A percentile compares a stretch with the other conserved stretches of the same genome.
Evolutionary conservation across 768 basidiomycete genomes (phyloP).

Genomic region (Rhodotorula kratochvilovae): DNA sequence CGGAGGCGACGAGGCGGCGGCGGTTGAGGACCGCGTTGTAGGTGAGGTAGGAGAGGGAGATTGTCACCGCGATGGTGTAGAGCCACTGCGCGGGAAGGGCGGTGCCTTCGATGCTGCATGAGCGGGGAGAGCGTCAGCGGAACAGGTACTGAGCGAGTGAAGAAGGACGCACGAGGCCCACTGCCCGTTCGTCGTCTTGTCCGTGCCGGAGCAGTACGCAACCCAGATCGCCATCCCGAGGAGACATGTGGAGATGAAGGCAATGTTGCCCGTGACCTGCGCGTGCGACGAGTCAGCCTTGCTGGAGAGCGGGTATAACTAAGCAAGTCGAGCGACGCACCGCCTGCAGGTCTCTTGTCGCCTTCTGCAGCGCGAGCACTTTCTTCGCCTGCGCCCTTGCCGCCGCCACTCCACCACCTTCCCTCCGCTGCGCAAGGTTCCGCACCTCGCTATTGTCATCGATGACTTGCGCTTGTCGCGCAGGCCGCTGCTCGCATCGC

Average conservation of each 20-base stretch:
- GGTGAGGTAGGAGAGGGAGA: neutral
- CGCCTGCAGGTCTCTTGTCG: neutral
- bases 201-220: neutral
- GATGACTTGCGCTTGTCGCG: neutral
- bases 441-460: neutral
- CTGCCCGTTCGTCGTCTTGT: neutral
- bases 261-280: neutral
- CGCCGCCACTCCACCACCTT: neutral
- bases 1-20: too few species aligned
- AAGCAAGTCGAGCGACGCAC: neutral
- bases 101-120: neutral
- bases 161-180: neutral
- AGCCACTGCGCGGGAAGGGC: neutral
- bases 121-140: neutral
- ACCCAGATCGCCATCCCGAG: neutral
- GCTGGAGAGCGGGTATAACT: too few species aligned
- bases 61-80: neutral
- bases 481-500: neutral
- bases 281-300: neutral
- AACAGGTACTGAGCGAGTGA: neutral
- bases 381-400: neutral
- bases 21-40: neutral
- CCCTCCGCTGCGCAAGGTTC: neutral
- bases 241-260: neutral
- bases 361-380: conserved; percentile 6